Percentiles rank a stretch among this genome's conserved stretches.
phyloP scores from a whole-genome alignment of 345 rosid genomes.

The Microthlaspi erraticum region DNA sequence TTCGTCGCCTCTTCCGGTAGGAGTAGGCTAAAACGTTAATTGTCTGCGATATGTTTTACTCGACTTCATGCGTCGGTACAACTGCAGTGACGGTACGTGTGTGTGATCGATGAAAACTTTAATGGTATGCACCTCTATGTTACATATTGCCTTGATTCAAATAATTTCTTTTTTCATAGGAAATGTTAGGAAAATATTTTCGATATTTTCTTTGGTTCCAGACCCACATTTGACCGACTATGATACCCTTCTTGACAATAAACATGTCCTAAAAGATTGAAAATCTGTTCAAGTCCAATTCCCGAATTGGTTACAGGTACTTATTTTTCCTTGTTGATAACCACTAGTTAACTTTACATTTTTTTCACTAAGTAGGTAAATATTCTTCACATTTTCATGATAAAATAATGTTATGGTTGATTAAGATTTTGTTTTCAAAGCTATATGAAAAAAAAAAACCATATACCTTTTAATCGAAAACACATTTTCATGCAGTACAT shows the following conservation, averaged over 20 bases:
- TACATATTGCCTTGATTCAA: not conserved
- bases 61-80: constrained; percentile 35
- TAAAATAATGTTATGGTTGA: no score
- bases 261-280: constrained; percentile 80
- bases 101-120: constrained; percentile 88
- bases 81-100: constrained; percentile 84
- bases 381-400: no score
- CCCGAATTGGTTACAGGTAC: constrained; percentile 88
- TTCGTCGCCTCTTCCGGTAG: constrained; percentile 13
- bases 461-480: no score
- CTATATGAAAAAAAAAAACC: no score
- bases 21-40: not conserved
- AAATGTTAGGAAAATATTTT: not conserved
- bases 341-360: no score
- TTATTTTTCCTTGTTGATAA: constrained; percentile 32
- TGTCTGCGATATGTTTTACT: constrained; percentile 12
- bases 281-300: constrained; percentile 88
- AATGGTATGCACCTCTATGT: no score
- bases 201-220: no score
- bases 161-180: not conserved
- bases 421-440: no score
- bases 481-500: no score
- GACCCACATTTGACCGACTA: constrained; percentile 97
- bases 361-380: no score
- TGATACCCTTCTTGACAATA: constrained; percentile 86